Conservation (phyloP, 2,329 filamentous ascomycete species). For the Lecanicillium sp. region DNA sequence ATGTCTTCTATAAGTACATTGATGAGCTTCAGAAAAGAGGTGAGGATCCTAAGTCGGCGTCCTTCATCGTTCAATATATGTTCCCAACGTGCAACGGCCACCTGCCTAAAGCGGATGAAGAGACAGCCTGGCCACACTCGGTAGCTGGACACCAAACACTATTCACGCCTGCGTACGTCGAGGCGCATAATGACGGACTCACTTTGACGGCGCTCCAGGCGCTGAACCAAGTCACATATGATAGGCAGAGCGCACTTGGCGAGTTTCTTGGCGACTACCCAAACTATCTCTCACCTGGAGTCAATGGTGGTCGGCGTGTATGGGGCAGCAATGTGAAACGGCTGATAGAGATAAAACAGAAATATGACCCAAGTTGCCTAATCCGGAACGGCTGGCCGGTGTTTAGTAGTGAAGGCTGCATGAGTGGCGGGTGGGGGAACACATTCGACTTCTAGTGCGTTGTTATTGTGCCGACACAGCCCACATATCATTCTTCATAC, state of each 20-base stretch:
- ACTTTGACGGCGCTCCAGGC: background rate
- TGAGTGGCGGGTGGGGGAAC: constrained; percentile 6
- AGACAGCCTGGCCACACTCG: constrained; percentile 7
- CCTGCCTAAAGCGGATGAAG: background rate
- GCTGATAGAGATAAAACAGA: constrained; percentile 3
- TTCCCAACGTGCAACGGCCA: constrained; percentile 2
- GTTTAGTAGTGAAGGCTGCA: constrained; percentile 1
- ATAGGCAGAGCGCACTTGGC: background rate
- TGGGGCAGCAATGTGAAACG: constrained; percentile 4
- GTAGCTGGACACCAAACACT: constrained; percentile 4
- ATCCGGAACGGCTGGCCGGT: constrained; percentile 4
- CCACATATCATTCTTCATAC: too few species aligned
- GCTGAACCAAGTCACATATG: constrained; percentile 3
- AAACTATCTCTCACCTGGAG: constrained; percentile 5
- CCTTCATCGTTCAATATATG: constrained; percentile 8
- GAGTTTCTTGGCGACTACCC: constrained; percentile 6
- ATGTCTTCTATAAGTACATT: constrained; percentile 1
- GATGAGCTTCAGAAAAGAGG: constrained; percentile 1
- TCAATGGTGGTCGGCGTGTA: constrained; percentile 1
- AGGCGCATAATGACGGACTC: background rate
- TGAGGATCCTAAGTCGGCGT: constrained; percentile 3
- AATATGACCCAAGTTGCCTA: constrained; percentile 6
- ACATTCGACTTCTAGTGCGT: background rate
- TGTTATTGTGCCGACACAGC: too few species aligned
- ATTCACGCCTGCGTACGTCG: constrained; percentile 2